A percentile compares a stretch with the other conserved stretches of the same genome.
Conservation (phyloP, 192 early-diverging fungal species). For the Cladochytrium replicatum region DNA sequence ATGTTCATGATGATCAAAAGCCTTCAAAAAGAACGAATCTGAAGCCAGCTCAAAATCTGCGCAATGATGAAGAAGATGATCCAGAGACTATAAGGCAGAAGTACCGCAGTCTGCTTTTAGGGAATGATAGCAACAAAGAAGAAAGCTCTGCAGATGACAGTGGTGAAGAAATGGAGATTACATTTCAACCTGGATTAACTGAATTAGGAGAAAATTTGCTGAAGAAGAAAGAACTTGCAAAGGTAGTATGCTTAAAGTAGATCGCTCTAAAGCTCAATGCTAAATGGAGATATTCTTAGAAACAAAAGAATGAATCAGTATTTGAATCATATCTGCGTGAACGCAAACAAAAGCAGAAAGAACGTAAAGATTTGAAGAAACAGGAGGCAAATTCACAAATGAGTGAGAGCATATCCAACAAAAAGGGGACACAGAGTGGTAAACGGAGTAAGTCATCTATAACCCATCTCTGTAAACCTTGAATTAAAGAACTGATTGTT, state of each 20-base stretch:
- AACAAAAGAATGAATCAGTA: conserved; percentile 64
- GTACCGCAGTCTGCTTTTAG: conserved; percentile 23
- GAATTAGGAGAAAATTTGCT: conserved; percentile 51
- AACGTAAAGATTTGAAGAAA: conserved; percentile 31
- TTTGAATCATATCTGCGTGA: conserved; percentile 76
- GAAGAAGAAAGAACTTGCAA: conserved; percentile 41
- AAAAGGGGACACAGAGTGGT: conserved; percentile 5
- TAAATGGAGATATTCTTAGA: conserved; percentile 12
- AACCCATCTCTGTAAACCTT: conserved; percentile 6
- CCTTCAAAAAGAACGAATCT: conserved; percentile 14
- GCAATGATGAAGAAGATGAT: conserved; percentile 35
- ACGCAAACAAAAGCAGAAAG: conserved; percentile 66
- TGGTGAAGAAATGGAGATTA: conserved; percentile 84
- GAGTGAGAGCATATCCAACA: not conserved
- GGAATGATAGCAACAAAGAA: conserved; percentile 17
- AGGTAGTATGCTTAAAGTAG: conserved; percentile 9
- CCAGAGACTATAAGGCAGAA: conserved; percentile 16
- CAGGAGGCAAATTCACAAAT: conserved; percentile 17
- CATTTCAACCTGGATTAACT: conserved; percentile 85
- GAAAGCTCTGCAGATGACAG: conserved; percentile 13
- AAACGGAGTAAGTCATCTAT: not conserved
- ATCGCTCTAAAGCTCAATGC: not conserved
- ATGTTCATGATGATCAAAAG: conserved; percentile 31
- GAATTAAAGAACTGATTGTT: too few relatives aligned
- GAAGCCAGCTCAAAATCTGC: conserved; percentile 26